Evolutionary conservation across 805 yeast species (phyloP).

Genomic region (Ogataea wickerhamii): DNA sequence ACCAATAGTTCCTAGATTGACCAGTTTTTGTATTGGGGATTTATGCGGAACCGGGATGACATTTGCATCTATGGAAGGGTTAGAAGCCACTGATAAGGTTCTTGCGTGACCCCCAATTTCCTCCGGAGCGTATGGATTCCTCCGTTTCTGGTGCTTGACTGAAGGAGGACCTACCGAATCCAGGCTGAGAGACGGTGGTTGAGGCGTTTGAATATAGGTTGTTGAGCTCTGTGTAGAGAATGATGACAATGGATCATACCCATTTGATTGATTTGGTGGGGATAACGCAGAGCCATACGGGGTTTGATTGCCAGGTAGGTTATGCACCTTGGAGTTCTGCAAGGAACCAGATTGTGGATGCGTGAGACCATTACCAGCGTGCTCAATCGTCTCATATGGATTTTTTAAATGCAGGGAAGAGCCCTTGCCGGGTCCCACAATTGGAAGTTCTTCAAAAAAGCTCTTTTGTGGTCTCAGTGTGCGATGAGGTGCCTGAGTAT

Average conservation of each 20-base stretch:
- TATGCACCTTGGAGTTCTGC: not conserved
- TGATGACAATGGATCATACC: conserved; percentile 15
- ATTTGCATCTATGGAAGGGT: conserved; percentile 25
- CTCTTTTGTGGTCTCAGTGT: conserved; percentile 32
- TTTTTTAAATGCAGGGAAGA: conserved; percentile 21
- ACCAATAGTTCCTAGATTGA: conserved; percentile 9
- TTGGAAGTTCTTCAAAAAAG: conserved; percentile 60
- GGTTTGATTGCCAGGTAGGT: conserved; percentile 4
- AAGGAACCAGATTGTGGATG: not conserved
- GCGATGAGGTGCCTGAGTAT: conserved; percentile 5
- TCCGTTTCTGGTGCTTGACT: conserved; percentile 10
- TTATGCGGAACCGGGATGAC: conserved; percentile 29
- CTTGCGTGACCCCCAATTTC: conserved; percentile 31
- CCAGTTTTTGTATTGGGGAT: conserved; percentile 17
- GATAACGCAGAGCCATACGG: conserved; percentile 6
- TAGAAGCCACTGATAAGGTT: conserved; percentile 20
- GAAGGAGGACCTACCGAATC: conserved; percentile 5
- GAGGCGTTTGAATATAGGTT: conserved; percentile 23
- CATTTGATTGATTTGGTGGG: conserved; percentile 1
- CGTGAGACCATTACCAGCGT: not conserved
- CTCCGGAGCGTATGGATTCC: conserved; percentile 33
- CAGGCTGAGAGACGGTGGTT: conserved; percentile 2
- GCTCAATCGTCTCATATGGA: conserved; percentile 22
- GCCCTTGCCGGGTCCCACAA: conserved; percentile 14
- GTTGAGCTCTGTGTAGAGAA: conserved; percentile 22